phyloP scores from a whole-genome alignment of 116 monocot genomes.

The Thalassia testudinum region DNA sequence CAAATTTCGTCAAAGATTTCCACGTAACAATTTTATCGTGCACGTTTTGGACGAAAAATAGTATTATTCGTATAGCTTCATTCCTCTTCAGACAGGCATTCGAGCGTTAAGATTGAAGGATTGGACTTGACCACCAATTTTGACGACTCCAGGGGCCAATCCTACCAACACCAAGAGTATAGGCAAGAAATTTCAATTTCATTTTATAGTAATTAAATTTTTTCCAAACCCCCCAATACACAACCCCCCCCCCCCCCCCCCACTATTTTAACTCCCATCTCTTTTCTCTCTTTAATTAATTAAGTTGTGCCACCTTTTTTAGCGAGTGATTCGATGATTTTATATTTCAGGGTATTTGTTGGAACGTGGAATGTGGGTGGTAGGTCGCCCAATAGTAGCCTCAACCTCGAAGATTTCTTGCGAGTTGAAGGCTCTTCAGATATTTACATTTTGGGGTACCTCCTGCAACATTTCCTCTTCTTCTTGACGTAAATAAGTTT shows the following conservation, averaged over 20 bases:
- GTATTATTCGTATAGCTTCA: neutral
- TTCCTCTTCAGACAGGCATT: slow-evolving; percentile 47
- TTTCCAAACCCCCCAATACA: neutral
- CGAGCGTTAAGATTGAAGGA: slow-evolving; percentile 36
- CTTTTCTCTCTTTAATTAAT: too few relatives aligned
- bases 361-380: slow-evolving; percentile 97
- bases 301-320: neutral
- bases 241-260: neutral
- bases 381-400: slow-evolving; percentile 40
- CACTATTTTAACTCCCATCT: too few relatives aligned
- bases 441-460: slow-evolving; percentile 84
- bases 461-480: neutral
- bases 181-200: slow-evolving; percentile 21
- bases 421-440: slow-evolving; percentile 69
- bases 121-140: slow-evolving; percentile 33
- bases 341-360: slow-evolving; percentile 56
- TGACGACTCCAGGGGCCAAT: slow-evolving; percentile 11
- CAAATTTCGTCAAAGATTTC: too few relatives aligned
- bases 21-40: neutral
- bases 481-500: neutral
- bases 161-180: slow-evolving; percentile 28
- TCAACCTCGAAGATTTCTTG: slow-evolving; percentile 71
- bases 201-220: neutral
- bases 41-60: neutral
- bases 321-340: neutral